Conservation (phyloP, 2,329 filamentous ascomycete species). For the Leptodontidium sp. region DNA sequence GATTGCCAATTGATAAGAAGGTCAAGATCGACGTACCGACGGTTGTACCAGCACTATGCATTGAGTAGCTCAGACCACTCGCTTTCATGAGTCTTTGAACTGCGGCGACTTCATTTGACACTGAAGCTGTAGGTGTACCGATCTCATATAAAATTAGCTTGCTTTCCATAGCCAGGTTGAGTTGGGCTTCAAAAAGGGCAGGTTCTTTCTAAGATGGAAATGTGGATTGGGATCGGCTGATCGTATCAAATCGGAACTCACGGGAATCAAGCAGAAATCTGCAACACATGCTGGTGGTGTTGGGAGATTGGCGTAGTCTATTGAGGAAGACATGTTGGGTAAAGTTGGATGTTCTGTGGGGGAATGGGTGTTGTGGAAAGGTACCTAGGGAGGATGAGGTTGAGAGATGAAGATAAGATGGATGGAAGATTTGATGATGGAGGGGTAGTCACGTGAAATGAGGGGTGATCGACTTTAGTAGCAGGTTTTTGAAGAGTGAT, state of each 20-base stretch:
- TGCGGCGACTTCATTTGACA: constrained; percentile 84
- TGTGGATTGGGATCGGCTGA: neutral
- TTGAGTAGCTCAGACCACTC: constrained; percentile 81
- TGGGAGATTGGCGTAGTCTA: constrained; percentile 43
- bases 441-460: constrained; percentile 19
- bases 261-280: constrained; percentile 91
- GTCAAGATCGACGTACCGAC: constrained; percentile 67
- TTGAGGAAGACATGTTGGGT: constrained; percentile 13
- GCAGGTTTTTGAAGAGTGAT: neutral
- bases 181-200: neutral
- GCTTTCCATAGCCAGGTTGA: too few species aligned
- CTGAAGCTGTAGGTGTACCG: constrained; percentile 79
- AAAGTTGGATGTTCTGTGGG: neutral
- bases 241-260: constrained; percentile 50
- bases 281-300: constrained; percentile 82
- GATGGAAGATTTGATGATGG: neutral
- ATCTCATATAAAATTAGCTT: constrained; percentile 58
- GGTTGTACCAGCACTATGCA: constrained; percentile 95
- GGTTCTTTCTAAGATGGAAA: too few species aligned
- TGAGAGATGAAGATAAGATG: neutral
- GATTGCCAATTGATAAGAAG: neutral
- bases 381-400: neutral
- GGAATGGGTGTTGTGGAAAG: neutral
- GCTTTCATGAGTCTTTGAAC: constrained; percentile 86
- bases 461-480: constrained; percentile 1